These are phyloP conservation scores for Rubroboletus pulcherrimus DNA, from an alignment of 768 basidiomycete species.

Conservation along the genomic window DNA sequence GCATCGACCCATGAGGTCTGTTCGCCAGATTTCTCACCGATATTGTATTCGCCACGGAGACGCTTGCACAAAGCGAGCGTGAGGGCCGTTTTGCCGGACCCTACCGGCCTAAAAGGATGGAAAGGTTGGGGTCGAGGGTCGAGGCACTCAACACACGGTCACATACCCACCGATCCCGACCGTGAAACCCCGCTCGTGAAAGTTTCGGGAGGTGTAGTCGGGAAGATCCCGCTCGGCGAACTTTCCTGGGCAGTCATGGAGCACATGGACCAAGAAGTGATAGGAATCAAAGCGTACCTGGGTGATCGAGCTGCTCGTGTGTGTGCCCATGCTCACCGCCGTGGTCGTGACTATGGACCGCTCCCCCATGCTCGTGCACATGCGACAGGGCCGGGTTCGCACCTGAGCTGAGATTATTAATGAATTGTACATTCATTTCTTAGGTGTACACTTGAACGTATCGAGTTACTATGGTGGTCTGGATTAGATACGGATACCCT, in stretches of 20 bases:
- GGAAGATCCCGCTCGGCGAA: slow-evolving; percentile 91
- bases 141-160: background rate
- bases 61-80: slow-evolving; percentile 85
- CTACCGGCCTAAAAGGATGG: slow-evolving; percentile 72
- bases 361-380: slow-evolving; percentile 47
- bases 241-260: slow-evolving; percentile 56
- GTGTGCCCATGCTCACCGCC: slow-evolving; percentile 88
- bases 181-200: slow-evolving; percentile 91
- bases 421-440: slow-evolving; percentile 66
- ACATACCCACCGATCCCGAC: slow-evolving; percentile 95
- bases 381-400: slow-evolving; percentile 38
- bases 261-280: background rate
- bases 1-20: background rate
- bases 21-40: slow-evolving; percentile 52
- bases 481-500: slow-evolving; percentile 1
- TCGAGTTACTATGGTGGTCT: background rate
- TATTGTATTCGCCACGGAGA: slow-evolving; percentile 81
- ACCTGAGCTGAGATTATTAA: slow-evolving; percentile 56
- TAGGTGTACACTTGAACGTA: too few relatives aligned
- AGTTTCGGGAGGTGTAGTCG: slow-evolving; percentile 79
- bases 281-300: slow-evolving; percentile 48
- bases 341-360: slow-evolving; percentile 48
- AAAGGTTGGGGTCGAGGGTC: background rate
- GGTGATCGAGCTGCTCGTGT: slow-evolving; percentile 87
- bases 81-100: slow-evolving; percentile 95